Conservation (phyloP, 768 basidiomycete species). For the Hirschioporus abietinus region DNA sequence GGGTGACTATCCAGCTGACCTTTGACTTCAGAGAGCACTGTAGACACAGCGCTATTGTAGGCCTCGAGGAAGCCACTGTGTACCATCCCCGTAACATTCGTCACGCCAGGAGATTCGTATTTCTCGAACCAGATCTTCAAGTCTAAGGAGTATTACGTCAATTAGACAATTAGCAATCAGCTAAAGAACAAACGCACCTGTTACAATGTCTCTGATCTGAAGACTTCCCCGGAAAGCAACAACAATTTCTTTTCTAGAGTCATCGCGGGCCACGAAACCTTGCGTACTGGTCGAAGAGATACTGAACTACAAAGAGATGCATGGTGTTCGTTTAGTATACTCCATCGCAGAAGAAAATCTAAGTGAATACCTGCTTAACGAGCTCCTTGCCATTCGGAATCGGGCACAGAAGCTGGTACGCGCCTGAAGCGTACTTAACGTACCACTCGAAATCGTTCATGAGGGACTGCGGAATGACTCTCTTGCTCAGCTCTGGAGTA, state of each 20-base stretch:
- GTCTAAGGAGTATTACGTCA: slow-evolving; percentile 21
- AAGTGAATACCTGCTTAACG: slow-evolving; percentile 28
- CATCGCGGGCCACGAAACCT: slow-evolving; percentile 43
- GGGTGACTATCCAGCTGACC: slow-evolving; percentile 12
- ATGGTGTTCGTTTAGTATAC: background rate
- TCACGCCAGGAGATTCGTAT: slow-evolving; percentile 22
- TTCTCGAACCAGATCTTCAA: slow-evolving; percentile 25
- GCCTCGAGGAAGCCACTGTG: slow-evolving; percentile 20
- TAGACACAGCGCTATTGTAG: slow-evolving; percentile 17
- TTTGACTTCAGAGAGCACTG: slow-evolving; percentile 13
- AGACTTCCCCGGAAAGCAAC: slow-evolving; percentile 37
- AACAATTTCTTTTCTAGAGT: slow-evolving; percentile 34
- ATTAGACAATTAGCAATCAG: no score
- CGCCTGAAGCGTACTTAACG: slow-evolving; percentile 46
- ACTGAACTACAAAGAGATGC: slow-evolving; percentile 10
- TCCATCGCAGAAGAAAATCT: no score
- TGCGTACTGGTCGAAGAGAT: slow-evolving; percentile 35
- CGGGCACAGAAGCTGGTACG: slow-evolving; percentile 41
- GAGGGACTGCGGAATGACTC: slow-evolving; percentile 27
- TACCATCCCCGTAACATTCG: slow-evolving; percentile 16
- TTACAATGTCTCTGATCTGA: slow-evolving; percentile 23
- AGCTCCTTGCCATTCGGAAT: slow-evolving; percentile 42
- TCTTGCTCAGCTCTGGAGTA: background rate
- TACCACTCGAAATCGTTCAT: slow-evolving; percentile 41
- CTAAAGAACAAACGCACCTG: slow-evolving; percentile 13